phyloP scores from a whole-genome alignment of 1,284 basidiomycete genomes.

The Boletus semigastroideus region DNA sequence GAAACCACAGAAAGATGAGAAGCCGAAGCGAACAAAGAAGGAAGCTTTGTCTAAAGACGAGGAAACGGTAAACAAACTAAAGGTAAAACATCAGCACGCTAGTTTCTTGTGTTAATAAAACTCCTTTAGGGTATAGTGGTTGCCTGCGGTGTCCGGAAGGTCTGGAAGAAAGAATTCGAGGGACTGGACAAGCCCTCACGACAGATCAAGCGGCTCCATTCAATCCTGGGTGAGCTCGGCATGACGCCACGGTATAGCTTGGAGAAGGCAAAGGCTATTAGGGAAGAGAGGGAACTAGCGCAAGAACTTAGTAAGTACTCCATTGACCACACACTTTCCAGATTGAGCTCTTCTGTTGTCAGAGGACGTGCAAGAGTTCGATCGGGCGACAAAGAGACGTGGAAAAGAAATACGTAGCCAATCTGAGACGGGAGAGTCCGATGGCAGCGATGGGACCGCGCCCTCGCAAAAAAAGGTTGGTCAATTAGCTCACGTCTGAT shows the following conservation, averaged over 20 bases:
- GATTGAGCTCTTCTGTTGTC: slow-evolving; percentile 4
- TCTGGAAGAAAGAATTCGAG: slow-evolving; percentile 78
- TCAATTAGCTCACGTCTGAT: slow-evolving; percentile 9
- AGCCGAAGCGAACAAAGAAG: slow-evolving; percentile 29
- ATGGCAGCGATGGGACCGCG: slow-evolving; percentile 35
- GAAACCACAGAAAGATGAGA: slow-evolving; percentile 24
- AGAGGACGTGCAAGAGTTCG: slow-evolving; percentile 71
- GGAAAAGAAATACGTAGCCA: slow-evolving; percentile 15
- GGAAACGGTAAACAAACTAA: slow-evolving; percentile 58
- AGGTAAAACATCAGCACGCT: slow-evolving; percentile 38
- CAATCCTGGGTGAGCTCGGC: slow-evolving; percentile 68
- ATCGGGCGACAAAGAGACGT: slow-evolving; percentile 35
- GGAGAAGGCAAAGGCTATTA: slow-evolving; percentile 77
- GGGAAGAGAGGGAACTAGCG: slow-evolving; percentile 68
- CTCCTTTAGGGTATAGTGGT: slow-evolving; percentile 57
- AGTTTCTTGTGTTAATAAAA: background rate
- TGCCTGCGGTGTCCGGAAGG: slow-evolving; percentile 80
- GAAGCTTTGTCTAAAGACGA: slow-evolving; percentile 48
- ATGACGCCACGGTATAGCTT: slow-evolving; percentile 79
- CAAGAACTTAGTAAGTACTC: slow-evolving; percentile 71
- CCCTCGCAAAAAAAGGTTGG: slow-evolving; percentile 42
- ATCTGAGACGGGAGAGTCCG: slow-evolving; percentile 19
- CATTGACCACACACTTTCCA: background rate
- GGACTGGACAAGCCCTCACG: slow-evolving; percentile 55
- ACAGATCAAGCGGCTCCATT: slow-evolving; percentile 66